phyloP scores from a whole-genome alignment of 176 grass and related monocot genomes.

The Saccharum officinarum region DNA sequence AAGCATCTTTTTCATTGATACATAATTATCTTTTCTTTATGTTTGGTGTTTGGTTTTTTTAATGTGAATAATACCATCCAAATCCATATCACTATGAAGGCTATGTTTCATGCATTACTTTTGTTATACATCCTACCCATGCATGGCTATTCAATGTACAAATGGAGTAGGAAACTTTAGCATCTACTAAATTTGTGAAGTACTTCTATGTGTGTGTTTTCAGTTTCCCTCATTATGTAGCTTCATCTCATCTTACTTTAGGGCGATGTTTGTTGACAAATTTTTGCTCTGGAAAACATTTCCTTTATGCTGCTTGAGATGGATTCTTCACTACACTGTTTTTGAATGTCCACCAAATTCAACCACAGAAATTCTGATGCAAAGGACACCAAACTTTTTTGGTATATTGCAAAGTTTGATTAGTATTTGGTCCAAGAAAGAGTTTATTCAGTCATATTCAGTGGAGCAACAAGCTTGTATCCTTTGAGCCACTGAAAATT shows the following conservation, averaged over 20 bases:
- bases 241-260: slow-evolving; percentile 39
- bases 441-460: slow-evolving; percentile 91
- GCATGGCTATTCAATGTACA: neutral
- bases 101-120: neutral
- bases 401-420: slow-evolving; percentile 54
- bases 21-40: slow-evolving; percentile 4
- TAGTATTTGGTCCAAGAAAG: slow-evolving; percentile 80
- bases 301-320: slow-evolving; percentile 83
- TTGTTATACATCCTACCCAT: neutral
- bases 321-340: slow-evolving; percentile 89
- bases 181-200: slow-evolving; percentile 15
- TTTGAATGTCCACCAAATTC: slow-evolving; percentile 74
- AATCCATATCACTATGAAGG: neutral
- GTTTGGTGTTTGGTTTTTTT: neutral
- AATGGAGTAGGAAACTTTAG: neutral
- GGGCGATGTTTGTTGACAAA: slow-evolving; percentile 87
- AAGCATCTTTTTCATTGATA: slow-evolving; percentile 6
- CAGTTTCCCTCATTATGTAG: slow-evolving; percentile 32
- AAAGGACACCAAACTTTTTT: slow-evolving; percentile 55
- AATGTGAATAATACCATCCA: slow-evolving; percentile 5
- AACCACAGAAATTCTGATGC: slow-evolving; percentile 34
- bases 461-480: slow-evolving; percentile 99
- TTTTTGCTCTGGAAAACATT: slow-evolving; percentile 96
- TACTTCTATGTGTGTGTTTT: slow-evolving; percentile 12
- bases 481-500: slow-evolving; percentile 52